Evolutionary conservation across 805 yeast species (phyloP), one percentile per base, ranked within the genome.

Genomic region (Phaffomyces thermotolerans): DNA sequence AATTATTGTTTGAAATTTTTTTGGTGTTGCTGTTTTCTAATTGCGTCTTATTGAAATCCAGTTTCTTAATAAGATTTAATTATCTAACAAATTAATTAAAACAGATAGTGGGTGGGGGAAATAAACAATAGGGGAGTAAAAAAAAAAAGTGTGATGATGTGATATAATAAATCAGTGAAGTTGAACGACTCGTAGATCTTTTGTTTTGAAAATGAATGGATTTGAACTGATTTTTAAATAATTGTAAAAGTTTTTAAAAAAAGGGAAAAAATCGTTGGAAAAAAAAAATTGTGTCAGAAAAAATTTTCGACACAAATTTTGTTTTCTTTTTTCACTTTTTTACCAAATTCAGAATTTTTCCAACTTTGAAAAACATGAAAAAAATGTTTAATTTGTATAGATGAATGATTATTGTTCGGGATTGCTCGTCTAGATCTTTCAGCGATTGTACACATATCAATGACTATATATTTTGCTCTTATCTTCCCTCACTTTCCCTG

Each of bases 221-320:
- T 34, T 20, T 20, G 22, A 20, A 20, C 22, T 20, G 22, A 20
- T 20, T 17, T 17, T 31, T 29, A 29, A 29, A 29, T 29, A 13
- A 22, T 22, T 36, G 25, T 12, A 23, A 36, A 23, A 23, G 18
- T 29, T 24, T 13, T 10, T 25, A 18, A 37, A 37, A 37, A 37
- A 37, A 17, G 34, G 27, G 12, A 37, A 37, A 37, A 29, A 29
- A 29, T 24, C 10, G 6, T 24, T 14, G 25, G 30, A 17, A 34
- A 30, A 30, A 29, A 30, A 47, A 47, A 41, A 44, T 47, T 47
- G 50, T 47, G 50, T 47, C 50, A 44, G 48, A 47, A 47, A 39
- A 39, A 37, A 25, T 34, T 32, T 27, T 27, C 29, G 29, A 27
- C 29, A 27, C 29, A 27, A 27, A 27, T 10, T 27, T 27, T 27